Percentiles rank a stretch among this genome's conserved stretches.
These are phyloP conservation scores for Nakaseomyces kungkrabaensis DNA, from an alignment of 1,139 yeast genomes.

Conservation along the genomic window DNA sequence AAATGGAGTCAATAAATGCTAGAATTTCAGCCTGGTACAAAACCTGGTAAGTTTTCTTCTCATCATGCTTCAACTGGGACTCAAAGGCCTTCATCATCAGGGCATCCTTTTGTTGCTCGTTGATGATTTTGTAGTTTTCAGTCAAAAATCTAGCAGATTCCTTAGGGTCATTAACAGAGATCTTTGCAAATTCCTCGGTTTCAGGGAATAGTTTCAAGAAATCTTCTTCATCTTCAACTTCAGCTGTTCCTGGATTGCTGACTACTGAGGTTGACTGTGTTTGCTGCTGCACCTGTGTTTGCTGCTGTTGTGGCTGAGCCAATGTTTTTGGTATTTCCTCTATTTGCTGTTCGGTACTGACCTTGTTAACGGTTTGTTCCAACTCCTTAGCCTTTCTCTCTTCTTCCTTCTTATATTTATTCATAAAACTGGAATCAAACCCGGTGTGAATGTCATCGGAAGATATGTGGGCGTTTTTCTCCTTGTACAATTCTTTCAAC, in stretches of 20 bases:
- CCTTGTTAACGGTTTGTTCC: slow-evolving; percentile 6
- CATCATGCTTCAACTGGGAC: slow-evolving; percentile 55
- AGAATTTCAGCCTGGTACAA: slow-evolving; percentile 74
- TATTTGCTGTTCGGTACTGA: slow-evolving; percentile 8
- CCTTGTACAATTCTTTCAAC: slow-evolving; percentile 56
- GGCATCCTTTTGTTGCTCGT: slow-evolving; percentile 83
- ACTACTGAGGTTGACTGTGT: too few relatives aligned
- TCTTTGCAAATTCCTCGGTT: slow-evolving; percentile 55
- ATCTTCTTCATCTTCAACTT: slow-evolving; percentile 24
- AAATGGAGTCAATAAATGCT: slow-evolving; percentile 65
- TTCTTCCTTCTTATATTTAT: slow-evolving; percentile 36
- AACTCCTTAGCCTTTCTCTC: slow-evolving; percentile 9
- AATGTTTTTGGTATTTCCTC: slow-evolving; percentile 8
- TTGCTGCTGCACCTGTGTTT: neutral
- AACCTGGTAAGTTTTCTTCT: slow-evolving; percentile 44
- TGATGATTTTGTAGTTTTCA: slow-evolving; percentile 58
- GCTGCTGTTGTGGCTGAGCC: neutral
- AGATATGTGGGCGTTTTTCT: slow-evolving; percentile 66
- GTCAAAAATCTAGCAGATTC: slow-evolving; percentile 44
- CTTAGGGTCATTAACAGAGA: slow-evolving; percentile 39
- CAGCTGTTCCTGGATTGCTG: too few relatives aligned
- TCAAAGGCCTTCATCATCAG: slow-evolving; percentile 91
- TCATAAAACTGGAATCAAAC: slow-evolving; percentile 74
- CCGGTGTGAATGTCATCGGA: slow-evolving; percentile 94
- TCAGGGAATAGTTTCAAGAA: slow-evolving; percentile 47